phyloP scores from a whole-genome alignment of 176 grass and related monocot genomes.

The Phoenix dactylifera region DNA sequence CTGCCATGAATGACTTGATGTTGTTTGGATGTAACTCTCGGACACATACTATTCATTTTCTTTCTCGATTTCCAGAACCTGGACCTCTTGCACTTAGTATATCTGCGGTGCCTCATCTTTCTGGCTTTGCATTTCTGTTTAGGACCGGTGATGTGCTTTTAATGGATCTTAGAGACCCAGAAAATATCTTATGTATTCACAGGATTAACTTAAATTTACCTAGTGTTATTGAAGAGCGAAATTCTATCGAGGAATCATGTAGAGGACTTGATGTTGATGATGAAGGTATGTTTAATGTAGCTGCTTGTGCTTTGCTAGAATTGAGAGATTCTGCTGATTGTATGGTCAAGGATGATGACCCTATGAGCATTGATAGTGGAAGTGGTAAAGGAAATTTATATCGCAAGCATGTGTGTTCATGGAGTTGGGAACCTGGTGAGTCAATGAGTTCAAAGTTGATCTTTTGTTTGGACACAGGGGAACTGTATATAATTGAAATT shows the following conservation, averaged over 20 bases:
- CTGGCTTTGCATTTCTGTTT: slow-evolving; percentile 89
- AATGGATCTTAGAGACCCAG: slow-evolving; percentile 79
- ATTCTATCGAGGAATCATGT: slow-evolving; percentile 61
- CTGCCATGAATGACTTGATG: slow-evolving; percentile 60
- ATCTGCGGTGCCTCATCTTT: slow-evolving; percentile 66
- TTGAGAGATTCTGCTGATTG: slow-evolving; percentile 73
- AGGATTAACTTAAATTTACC: slow-evolving; percentile 46
- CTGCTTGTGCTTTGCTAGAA: slow-evolving; percentile 92
- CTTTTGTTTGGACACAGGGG: slow-evolving; percentile 79
- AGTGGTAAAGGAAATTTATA: slow-evolving; percentile 40
- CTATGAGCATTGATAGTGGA: slow-evolving; percentile 79
- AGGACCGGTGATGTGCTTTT: slow-evolving; percentile 75
- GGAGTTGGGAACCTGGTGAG: slow-evolving; percentile 79
- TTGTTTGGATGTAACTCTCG: slow-evolving; percentile 57
- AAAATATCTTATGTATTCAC: slow-evolving; percentile 49
- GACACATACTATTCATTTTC: slow-evolving; percentile 31
- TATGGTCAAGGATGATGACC: slow-evolving; percentile 62
- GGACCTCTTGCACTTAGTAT: slow-evolving; percentile 71
- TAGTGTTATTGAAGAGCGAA: slow-evolving; percentile 47
- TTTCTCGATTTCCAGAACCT: slow-evolving; percentile 61
- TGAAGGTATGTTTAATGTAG: slow-evolving; percentile 49
- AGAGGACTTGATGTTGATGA: slow-evolving; percentile 73
- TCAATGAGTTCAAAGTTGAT: slow-evolving; percentile 53
- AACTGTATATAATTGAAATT: slow-evolving; percentile 81
- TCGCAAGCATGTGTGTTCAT: slow-evolving; percentile 70